Base-by-base conservation (phyloP, 768 basidiomycete genomes). In the Collybia mongolica region DNA sequence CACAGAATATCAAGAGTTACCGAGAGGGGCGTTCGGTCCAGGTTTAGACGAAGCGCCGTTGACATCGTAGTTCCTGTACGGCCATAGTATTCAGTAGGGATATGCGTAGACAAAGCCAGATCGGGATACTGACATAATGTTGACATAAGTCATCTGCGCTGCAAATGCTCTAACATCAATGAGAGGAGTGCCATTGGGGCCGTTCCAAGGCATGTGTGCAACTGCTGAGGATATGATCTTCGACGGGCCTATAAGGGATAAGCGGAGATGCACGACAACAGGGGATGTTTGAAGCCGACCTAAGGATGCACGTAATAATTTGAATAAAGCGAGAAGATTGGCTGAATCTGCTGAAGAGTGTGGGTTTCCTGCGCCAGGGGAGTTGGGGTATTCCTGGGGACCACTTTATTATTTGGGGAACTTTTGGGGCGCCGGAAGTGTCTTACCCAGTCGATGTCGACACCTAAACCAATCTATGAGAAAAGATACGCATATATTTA, bases 21-120 rank as follows among this genome's bases (percentile, higher is more conserved):
- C 75, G 12, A 88, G 76, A 3, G 88, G 89, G 5, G 89, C 88
- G 62, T 90, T 90, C 1, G 89, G 82, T 2, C 89, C 89, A 1
- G 88, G 89, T 38, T 73, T 77, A 1, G 73, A 65, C 6, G 81
- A 80, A 0, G 82, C 75, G 36, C 80, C 80, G 65, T 76, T 84
- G 39, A 86, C 79, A 59, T 89, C 87, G 65, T 89, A 88, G 66
- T 88, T 88, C 87, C 86, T 85, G 59, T 23, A 51, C 19, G 26
- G 32, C 3, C 11, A 35, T 32, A 20, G 32, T 65, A 59, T 71
- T 60, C 2, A 71, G 56, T 4, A 11, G 9, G 17, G 35, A 32
- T 18, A 20, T 8, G 49, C 9, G n/a, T 52, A 9, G 17, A 38
- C 19, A 5, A 26, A 36, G 22, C 14, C 9, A 23, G 17, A 2